A percentile compares a stretch with the other conserved stretches of the same genome.
Conservation (phyloP, 805 yeast genomes). For the Metschnikowia kofuensis region DNA sequence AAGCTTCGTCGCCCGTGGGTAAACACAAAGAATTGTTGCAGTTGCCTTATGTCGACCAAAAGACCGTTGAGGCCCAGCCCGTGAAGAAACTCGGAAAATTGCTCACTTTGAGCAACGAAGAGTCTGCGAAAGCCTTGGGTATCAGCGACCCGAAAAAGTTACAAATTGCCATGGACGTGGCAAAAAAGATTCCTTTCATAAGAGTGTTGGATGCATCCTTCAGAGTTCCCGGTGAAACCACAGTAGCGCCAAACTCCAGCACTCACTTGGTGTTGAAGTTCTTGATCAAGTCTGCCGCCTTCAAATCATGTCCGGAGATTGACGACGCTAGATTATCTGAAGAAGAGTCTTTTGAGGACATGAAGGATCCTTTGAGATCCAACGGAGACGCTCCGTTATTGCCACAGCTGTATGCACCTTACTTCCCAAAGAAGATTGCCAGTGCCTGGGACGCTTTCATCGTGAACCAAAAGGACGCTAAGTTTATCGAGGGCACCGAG, state of each 20-base stretch:
- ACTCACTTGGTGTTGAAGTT: slow-evolving; percentile 77
- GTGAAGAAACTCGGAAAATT: slow-evolving; percentile 68
- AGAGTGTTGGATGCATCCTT: slow-evolving; percentile 69
- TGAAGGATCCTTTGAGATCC: slow-evolving; percentile 68
- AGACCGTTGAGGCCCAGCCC: slow-evolving; percentile 41
- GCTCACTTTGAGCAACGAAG: slow-evolving; percentile 54
- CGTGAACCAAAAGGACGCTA: slow-evolving; percentile 72
- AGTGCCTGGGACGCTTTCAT: slow-evolving; percentile 67
- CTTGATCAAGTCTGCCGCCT: slow-evolving; percentile 68
- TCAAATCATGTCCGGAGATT: slow-evolving; percentile 53
- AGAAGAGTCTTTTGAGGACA: slow-evolving; percentile 58
- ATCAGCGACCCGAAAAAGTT: slow-evolving; percentile 46
- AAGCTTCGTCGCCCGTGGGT: slow-evolving; percentile 61
- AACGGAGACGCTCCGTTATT: slow-evolving; percentile 68
- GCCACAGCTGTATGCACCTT: slow-evolving; percentile 69
- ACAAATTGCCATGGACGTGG: slow-evolving; percentile 50
- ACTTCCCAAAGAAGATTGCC: slow-evolving; percentile 58
- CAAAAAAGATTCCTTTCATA: slow-evolving; percentile 63
- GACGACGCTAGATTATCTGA: slow-evolving; percentile 46
- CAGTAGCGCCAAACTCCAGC: slow-evolving; percentile 60
- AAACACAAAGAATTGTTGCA: slow-evolving; percentile 69
- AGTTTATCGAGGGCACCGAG: slow-evolving; percentile 60
- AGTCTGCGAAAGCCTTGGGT: slow-evolving; percentile 56
- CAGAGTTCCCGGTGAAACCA: slow-evolving; percentile 81
- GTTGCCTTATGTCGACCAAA: slow-evolving; percentile 66